Base-by-base conservation (phyloP, 202 grass and related monocot species). In the Schoenoplectus tabernaemontani region DNA sequence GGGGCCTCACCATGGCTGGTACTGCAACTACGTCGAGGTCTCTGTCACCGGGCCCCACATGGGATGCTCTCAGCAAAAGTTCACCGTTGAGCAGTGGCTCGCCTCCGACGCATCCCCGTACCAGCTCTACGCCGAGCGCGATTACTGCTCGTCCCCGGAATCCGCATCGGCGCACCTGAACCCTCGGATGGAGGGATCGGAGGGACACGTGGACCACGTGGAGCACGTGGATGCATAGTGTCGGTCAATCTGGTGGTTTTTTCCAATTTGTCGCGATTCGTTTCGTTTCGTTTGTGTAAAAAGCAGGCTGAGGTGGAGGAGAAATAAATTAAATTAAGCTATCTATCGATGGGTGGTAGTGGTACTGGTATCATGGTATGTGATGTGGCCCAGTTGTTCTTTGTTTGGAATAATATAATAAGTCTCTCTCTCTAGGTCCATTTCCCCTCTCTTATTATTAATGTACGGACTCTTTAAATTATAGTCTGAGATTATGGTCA, bases 11-110 rank as follows among this genome's bases (percentile, higher is more conserved):
- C 93, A 93, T 84, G 91, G 93, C 7, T 97, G 93, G 91, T 97
- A 97, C 86, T 93, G 93, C 87, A 97, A 93, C 87, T 93, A 97
- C 86, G 85, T 97, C 17, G 93, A 97, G 89, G 93, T 93, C 78
- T 91, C 93, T 36, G 64, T 84, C 46, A 93, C 89, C 0, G 91
- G 93, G 0, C 87, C 93, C 4, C 93, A 98, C 86, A 59, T 3
- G 46, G 88, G 88, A 2, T 99, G 96, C 90, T 59, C 23, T 42
- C 89, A 99, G 88, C 82, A 91, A 85, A 78, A 81, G 38, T 99
- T 99, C 88, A 89, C 84, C 63, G 92, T 99, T 44, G 96, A 99
- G 90, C 96, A 95, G 92, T 99, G 96, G 96, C 81, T 99, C 50
- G 89, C 96, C 88, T 83, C 74, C 54, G 88, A 99, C 81, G 64